Percentiles rank a stretch among this genome's conserved stretches.
Evolutionary conservation across 495 filamentous ascomycete species (phyloP).

Genomic region (Oidiodendron maius): DNA sequence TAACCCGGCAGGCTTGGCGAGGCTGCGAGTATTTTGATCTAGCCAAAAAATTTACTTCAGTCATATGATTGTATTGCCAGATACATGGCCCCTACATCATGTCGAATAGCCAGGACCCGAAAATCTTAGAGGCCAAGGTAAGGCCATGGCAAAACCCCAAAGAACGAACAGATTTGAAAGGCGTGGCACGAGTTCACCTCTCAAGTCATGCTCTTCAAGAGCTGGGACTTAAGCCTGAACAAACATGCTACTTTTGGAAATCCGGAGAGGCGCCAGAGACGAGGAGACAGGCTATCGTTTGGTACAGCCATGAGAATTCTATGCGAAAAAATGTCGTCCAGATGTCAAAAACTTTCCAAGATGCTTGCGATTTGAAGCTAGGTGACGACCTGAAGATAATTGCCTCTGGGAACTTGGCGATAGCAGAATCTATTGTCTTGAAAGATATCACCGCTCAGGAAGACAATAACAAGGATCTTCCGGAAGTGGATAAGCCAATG

Average conservation of each 20-base stretch:
- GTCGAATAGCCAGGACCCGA: conserved; percentile 20
- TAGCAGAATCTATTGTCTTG: conserved; percentile 39
- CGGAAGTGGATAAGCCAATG: conserved; percentile 37
- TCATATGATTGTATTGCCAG: too few species aligned
- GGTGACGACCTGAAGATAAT: conserved; percentile 54
- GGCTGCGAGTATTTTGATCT: neutral
- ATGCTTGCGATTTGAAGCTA: conserved; percentile 56
- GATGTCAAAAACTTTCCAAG: conserved; percentile 59
- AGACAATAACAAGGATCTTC: conserved; percentile 3
- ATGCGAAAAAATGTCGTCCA: conserved; percentile 59
- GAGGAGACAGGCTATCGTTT: conserved; percentile 55
- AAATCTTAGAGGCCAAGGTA: conserved; percentile 38
- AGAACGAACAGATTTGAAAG: conserved; percentile 45
- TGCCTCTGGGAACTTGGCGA: conserved; percentile 29
- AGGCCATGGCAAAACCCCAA: conserved; percentile 47
- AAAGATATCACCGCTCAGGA: conserved; percentile 38
- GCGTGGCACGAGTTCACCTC: conserved; percentile 61
- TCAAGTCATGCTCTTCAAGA: conserved; percentile 56
- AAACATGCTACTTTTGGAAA: conserved; percentile 47
- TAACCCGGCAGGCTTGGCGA: neutral
- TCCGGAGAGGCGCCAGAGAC: conserved; percentile 22
- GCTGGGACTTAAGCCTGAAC: conserved; percentile 54
- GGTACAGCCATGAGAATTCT: conserved; percentile 53
- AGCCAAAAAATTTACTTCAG: neutral
- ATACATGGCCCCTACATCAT: conserved; percentile 6